Evolutionary conservation across 345 rosid species (phyloP).

Genomic region (Citrus inodora): DNA sequence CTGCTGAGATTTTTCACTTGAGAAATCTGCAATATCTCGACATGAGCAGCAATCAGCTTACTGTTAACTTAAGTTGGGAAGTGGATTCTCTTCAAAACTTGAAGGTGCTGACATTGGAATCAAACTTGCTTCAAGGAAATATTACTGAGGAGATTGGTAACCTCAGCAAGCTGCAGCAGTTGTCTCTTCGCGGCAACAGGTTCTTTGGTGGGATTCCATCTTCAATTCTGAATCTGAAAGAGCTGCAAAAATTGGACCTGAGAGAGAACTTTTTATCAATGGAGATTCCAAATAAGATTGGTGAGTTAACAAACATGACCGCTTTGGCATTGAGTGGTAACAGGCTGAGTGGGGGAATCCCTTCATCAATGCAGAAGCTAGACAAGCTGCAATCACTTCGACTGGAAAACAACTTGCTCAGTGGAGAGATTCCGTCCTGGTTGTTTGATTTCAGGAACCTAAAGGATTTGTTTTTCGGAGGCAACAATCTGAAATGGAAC

Average conservation of each 20-base stretch:
- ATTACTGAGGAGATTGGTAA: slow-evolving; percentile 31
- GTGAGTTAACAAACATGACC: slow-evolving; percentile 25
- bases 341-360: slow-evolving; percentile 32
- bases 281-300: slow-evolving; percentile 30
- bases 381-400: slow-evolving; percentile 27
- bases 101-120: slow-evolving; percentile 21
- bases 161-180: slow-evolving; percentile 16
- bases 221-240: slow-evolving; percentile 11
- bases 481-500: slow-evolving; percentile 42
- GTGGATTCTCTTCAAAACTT: slow-evolving; percentile 11
- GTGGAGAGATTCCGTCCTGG: slow-evolving; percentile 39
- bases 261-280: slow-evolving; percentile 21
- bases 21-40: slow-evolving; percentile 26
- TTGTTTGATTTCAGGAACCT: slow-evolving; percentile 34
- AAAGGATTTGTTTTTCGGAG: slow-evolving; percentile 28
- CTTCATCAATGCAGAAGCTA: slow-evolving; percentile 29
- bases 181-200: slow-evolving; percentile 19
- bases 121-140: slow-evolving; percentile 19
- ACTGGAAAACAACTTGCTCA: slow-evolving; percentile 27
- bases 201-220: slow-evolving; percentile 25
- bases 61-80: slow-evolving; percentile 7
- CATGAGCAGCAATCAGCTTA: slow-evolving; percentile 17
- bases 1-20: slow-evolving; percentile 25
- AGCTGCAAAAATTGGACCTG: slow-evolving; percentile 22
- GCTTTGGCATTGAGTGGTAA: slow-evolving; percentile 25